A percentile compares a stretch with the other conserved stretches of the same genome.
Conservation (phyloP, 2,329 filamentous ascomycete species). For the Ophiocordyceps australis region DNA sequence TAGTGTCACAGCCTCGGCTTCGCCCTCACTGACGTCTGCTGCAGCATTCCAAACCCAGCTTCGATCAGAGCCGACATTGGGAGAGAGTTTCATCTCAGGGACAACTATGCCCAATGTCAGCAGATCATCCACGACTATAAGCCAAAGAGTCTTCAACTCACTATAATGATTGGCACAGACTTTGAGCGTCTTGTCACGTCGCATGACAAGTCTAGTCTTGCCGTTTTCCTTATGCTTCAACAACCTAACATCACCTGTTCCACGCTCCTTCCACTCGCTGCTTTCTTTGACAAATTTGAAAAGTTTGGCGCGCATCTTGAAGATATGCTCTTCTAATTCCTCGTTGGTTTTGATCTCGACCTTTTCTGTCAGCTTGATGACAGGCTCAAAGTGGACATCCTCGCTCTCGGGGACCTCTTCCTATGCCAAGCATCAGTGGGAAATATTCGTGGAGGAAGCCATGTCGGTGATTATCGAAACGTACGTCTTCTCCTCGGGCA, state of each 20-base stretch:
- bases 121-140: too few relatives aligned
- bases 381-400: conserved; percentile 93
- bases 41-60: conserved; percentile 99
- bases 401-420: conserved; percentile 73
- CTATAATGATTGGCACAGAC: conserved; percentile 99
- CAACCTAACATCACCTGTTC: conserved; percentile 87
- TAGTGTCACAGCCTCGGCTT: conserved; percentile 87
- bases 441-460: too few relatives aligned
- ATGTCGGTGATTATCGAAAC: conserved; percentile 2
- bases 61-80: conserved; percentile 94
- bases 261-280: conserved; percentile 98
- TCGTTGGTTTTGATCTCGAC: conserved; percentile 97
- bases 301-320: conserved; percentile 99
- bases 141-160: too few relatives aligned
- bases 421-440: conserved; percentile 18
- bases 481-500: conserved; percentile 39
- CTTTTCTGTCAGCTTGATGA: conserved; percentile 90
- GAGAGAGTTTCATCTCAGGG: conserved; percentile 95
- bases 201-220: conserved; percentile 96
- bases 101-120: too few relatives aligned
- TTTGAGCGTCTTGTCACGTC: conserved; percentile 98
- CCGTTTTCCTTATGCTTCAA: conserved; percentile 98
- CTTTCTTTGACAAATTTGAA: conserved; percentile 92
- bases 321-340: conserved; percentile 89
- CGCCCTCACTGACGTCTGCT: conserved; percentile 94